Percentiles rank a stretch among this genome's conserved stretches.
These are phyloP conservation scores for Beauveria australis DNA, from an alignment of 2,329 filamentous ascomycete genomes.

Conservation along the genomic window DNA sequence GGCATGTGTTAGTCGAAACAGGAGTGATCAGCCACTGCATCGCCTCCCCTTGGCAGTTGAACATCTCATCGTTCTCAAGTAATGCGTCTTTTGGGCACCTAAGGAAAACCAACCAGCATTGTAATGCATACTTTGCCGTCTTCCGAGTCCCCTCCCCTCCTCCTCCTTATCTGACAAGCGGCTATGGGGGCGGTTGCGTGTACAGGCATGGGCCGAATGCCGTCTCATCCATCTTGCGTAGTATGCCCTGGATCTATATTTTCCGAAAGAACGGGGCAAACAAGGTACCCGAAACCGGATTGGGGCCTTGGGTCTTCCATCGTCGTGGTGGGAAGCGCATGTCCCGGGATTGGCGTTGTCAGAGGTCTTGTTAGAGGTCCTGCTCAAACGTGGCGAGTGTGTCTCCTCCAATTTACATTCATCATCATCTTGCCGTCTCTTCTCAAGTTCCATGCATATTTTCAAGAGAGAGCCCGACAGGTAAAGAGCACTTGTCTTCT, in stretches of 20 bases:
- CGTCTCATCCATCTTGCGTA: slow-evolving; percentile 6
- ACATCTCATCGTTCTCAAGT: background rate
- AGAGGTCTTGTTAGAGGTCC: slow-evolving; percentile 2
- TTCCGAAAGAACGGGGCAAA: slow-evolving; percentile 7
- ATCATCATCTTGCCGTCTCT: background rate
- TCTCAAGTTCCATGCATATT: background rate
- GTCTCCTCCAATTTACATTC: slow-evolving; percentile 5
- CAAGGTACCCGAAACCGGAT: slow-evolving; percentile 1
- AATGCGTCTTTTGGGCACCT: background rate
- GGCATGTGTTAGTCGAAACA: slow-evolving; percentile 10
- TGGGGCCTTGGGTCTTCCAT: background rate
- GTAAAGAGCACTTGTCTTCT: too few relatives aligned
- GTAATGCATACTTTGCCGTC: background rate
- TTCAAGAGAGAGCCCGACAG: too few relatives aligned
- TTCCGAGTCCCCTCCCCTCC: background rate
- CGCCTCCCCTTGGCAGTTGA: slow-evolving; percentile 1
- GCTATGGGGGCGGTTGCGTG: background rate
- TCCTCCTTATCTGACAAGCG: background rate
- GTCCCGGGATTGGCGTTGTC: background rate
- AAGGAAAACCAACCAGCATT: background rate
- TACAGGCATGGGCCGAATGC: background rate
- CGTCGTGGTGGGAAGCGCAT: background rate
- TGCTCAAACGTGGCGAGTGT: background rate
- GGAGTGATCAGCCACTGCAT: slow-evolving; percentile 6
- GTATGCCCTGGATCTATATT: background rate